A percentile compares a stretch with the other conserved stretches of the same genome.
Evolutionary conservation across 306 rosid species (phyloP).

Genomic region (Medicago lupulina): DNA sequence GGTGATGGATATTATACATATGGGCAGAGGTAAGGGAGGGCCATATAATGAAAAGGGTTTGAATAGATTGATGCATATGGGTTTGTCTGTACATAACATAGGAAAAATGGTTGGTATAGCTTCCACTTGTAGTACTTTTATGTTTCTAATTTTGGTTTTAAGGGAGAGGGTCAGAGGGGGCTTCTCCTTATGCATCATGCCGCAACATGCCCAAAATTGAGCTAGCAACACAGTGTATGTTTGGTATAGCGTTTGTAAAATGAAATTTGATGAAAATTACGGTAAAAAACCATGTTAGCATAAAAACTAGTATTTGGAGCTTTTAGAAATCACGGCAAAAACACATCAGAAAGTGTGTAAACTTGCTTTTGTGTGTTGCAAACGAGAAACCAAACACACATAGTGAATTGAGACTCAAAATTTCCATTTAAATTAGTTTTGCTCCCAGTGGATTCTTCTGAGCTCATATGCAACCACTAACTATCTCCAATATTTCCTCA

Average conservation of each 20-base stretch:
- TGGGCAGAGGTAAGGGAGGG: slow-evolving; percentile 29
- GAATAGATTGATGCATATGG: slow-evolving; percentile 44
- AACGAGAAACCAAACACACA: too few species aligned
- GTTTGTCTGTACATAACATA: slow-evolving; percentile 37
- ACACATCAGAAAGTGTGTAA: too few species aligned
- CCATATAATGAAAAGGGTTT: slow-evolving; percentile 42
- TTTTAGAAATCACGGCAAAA: too few species aligned
- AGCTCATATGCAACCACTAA: not conserved
- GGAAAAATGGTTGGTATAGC: not conserved
- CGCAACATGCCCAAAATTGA: not conserved
- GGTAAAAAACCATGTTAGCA: too few species aligned
- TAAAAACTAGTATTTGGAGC: too few species aligned
- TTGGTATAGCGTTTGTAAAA: too few species aligned
- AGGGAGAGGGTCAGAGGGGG: too few species aligned
- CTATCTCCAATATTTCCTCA: not conserved
- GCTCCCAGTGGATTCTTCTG: not conserved
- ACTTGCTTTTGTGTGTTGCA: too few species aligned
- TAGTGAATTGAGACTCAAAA: not conserved
- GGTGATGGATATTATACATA: not conserved
- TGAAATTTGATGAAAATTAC: too few species aligned
- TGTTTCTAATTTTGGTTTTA: not conserved
- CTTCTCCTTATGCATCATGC: not conserved
- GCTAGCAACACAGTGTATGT: not conserved
- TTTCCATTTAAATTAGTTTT: not conserved
- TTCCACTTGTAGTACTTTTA: not conserved